phyloP scores from a whole-genome alignment of 805 yeast genomes.

The Crinitomyces ghanaensis region DNA sequence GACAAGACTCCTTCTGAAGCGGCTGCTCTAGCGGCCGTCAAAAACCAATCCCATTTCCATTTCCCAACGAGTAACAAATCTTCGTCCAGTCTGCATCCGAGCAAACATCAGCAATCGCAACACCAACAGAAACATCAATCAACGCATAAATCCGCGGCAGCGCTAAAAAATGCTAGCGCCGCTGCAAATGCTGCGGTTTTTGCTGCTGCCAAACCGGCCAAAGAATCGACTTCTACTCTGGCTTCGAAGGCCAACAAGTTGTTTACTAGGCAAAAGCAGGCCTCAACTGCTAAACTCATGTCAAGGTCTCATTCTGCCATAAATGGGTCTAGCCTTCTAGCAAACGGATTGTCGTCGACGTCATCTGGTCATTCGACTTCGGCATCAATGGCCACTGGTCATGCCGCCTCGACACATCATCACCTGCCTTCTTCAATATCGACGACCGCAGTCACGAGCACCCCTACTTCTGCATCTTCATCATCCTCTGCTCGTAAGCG shows the following conservation, averaged over 20 bases:
- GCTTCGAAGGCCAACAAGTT: conserved; percentile 1
- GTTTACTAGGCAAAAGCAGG: neutral
- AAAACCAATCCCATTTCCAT: conserved; percentile 3
- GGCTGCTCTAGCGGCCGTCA: conserved; percentile 19
- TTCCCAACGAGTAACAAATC: neutral
- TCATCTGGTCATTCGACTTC: conserved; percentile 23
- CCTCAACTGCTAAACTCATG: too few relatives aligned
- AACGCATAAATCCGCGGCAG: too few relatives aligned
- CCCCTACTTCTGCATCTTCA: conserved; percentile 4
- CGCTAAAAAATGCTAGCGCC: too few relatives aligned
- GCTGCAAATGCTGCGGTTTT: neutral
- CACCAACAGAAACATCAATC: too few relatives aligned
- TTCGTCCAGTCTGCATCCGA: too few relatives aligned
- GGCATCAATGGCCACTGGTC: conserved; percentile 18
- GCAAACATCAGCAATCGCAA: too few relatives aligned
- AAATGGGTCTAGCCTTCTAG: neutral
- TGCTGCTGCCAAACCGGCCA: neutral
- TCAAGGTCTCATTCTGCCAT: neutral
- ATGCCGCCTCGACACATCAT: conserved; percentile 22
- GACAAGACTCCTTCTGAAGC: conserved; percentile 17
- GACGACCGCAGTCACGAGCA: conserved; percentile 15
- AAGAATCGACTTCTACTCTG: neutral
- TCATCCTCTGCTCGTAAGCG: conserved; percentile 5
- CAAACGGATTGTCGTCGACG: conserved; percentile 11
- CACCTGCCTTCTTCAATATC: conserved; percentile 25